These are phyloP conservation scores for Colletotrichum tropicale DNA, from an alignment of 2,329 filamentous ascomycete genomes.

Conservation along the genomic window DNA sequence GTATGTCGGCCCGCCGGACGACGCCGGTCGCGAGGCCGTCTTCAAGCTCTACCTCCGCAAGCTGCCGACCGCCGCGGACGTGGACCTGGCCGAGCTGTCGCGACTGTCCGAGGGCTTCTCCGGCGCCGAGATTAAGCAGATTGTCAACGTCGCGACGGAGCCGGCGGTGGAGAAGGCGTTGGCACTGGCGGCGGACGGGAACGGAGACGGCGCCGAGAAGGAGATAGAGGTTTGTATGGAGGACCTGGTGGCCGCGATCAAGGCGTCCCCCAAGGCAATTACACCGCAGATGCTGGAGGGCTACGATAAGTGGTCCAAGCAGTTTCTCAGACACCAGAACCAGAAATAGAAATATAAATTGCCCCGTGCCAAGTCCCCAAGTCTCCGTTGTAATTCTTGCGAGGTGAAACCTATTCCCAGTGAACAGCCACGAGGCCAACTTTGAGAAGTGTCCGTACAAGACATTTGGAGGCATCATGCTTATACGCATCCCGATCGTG, in stretches of 20 bases:
- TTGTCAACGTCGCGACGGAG: constrained; percentile 49
- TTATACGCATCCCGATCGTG: neutral
- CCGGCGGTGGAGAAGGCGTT: constrained; percentile 44
- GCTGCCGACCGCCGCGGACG: constrained; percentile 63
- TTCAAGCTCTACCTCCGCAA: constrained; percentile 70
- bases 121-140: constrained; percentile 76
- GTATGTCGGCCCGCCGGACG: constrained; percentile 83
- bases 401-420: neutral
- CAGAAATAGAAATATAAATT: constrained; percentile 2
- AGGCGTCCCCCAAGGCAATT: constrained; percentile 59
- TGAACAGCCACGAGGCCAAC: neutral
- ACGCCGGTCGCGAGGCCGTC: constrained; percentile 76
- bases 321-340: constrained; percentile 22
- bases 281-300: constrained; percentile 61
- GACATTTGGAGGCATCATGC: neutral
- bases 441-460: neutral
- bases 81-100: constrained; percentile 71
- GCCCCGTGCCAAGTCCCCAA: neutral
- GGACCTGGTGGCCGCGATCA: constrained; percentile 49
- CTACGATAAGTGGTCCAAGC: constrained; percentile 61
- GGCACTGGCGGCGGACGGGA: neutral
- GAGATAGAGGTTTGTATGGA: constrained; percentile 36
- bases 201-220: neutral
- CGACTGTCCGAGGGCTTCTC: constrained; percentile 76
- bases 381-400: neutral